Conservation (phyloP, 805 yeast species). For the Lipomyces yamanashiensis region DNA sequence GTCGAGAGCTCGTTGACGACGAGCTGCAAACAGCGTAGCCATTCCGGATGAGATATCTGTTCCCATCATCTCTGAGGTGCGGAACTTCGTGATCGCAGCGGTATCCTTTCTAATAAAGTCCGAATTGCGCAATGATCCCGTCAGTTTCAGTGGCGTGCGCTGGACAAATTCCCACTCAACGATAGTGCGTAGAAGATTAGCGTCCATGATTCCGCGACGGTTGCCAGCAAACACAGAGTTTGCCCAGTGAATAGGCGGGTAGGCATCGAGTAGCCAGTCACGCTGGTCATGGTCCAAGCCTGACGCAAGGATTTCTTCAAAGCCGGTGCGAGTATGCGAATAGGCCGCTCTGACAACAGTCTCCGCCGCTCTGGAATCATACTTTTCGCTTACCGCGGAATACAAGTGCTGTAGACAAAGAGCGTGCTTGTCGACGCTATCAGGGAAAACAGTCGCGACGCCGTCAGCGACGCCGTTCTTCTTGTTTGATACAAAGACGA, state of each 20-base stretch:
- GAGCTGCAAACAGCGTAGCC: constrained; percentile 2
- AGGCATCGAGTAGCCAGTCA: constrained; percentile 13
- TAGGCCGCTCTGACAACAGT: constrained; percentile 17
- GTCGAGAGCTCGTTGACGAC: constrained; percentile 7
- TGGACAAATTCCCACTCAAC: constrained; percentile 19
- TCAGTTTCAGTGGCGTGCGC: background rate
- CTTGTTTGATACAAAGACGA: constrained; percentile 23
- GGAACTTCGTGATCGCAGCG: background rate
- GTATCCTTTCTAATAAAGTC: background rate
- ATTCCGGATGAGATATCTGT: constrained; percentile 2
- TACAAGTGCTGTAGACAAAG: constrained; percentile 22
- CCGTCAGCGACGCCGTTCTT: constrained; percentile 7
- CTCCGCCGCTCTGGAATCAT: constrained; percentile 12
- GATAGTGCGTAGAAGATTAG: constrained; percentile 9
- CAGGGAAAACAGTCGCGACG: constrained; percentile 19
- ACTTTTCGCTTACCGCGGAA: constrained; percentile 5
- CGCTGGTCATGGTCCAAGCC: constrained; percentile 11
- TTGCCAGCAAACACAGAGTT: constrained; percentile 19
- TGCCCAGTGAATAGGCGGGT: constrained; percentile 26
- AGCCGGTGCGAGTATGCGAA: constrained; percentile 15
- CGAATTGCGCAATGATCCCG: background rate
- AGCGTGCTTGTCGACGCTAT: constrained; percentile 13
- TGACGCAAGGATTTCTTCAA: constrained; percentile 4
- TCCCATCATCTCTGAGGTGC: constrained; percentile 8
- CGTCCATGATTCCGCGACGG: constrained; percentile 23